Base-by-base conservation (phyloP, 768 basidiomycete species). In the Leccinum longicurvipes region DNA sequence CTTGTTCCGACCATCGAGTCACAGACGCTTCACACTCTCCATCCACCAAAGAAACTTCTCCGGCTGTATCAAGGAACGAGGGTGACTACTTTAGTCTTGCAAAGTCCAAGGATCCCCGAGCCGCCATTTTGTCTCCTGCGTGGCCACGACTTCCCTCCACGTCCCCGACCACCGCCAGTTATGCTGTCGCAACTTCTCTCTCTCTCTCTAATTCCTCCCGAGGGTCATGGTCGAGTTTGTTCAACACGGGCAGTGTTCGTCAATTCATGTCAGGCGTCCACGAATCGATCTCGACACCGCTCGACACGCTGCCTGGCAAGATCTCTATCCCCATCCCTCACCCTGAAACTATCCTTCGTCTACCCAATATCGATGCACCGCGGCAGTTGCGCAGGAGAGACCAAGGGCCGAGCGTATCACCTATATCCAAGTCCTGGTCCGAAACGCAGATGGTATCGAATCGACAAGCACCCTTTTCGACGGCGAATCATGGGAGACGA, bases 181-280 rank as follows among this genome's bases (percentile, higher is more conserved):
- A 74, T 3, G 68, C 73, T 4, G 66, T 78, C 2, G 63, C 19
- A 8, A 70, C 78, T 0, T 76, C 79, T 0, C 62, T 81, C 39
- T 73, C 78, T 45, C 74, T 82, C 0, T 84, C 85, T 0, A 79
- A 72, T 46, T 84, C 87, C 3, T 90, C 90, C 3, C 78, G 84
- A 44, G 88, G 84, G 9, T 90, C 91, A 0, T 92, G 91, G 91
- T 87, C 89, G 0, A 91, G 84, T 63, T 65, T 92, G 11, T 88
- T 90, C 67, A 86, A 83, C 56, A 74, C 87, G 1, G 82, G 81
- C 17, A 80, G 76, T 42, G 75, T 91, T 71, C 78, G 86, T 25
- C 86, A 89, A 54, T 82, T 91, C 55, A 83, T 91, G 60, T 76
- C 77, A 11, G 82, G 85, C 29, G 74, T 83, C 27, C 80, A 82